Evolutionary conservation across 2,329 filamentous ascomycete genomes (phyloP), one percentile per base, ranked within the genome.

Genomic region (Myriosclerotinia scirpicola): DNA sequence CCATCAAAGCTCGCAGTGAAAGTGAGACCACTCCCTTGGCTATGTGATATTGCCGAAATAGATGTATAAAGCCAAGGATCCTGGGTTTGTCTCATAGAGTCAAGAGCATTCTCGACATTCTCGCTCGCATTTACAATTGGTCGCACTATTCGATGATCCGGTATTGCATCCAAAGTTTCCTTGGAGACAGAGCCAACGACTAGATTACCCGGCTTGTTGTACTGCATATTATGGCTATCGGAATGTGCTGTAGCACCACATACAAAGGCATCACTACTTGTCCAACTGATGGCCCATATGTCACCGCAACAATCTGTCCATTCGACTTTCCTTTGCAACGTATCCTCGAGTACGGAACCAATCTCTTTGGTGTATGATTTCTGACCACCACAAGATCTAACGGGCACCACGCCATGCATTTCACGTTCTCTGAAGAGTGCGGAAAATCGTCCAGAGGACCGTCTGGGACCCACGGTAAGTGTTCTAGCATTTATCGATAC

Each of bases 51-150:
- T 6, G 84, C 84, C 0, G 87, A 86, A 0, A 89, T 86, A 0
- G 87, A 88, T 0, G 85, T 83, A 71, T 87, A 89, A 0, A 89
- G 77, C 86, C 86, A 89, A 0, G 84, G 84, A 59, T 86, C 84
- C 68, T 88, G 85, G 50, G 81, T 85, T 68, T 81, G 79, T 2
- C 82, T 79, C 85, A 88, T 87, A 0, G 83, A 83, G 1, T 81
- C 77, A 3, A 81, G 80, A 0, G 85, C 79, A 70, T 87, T 88
- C 22, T 85, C 83, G 0, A 82, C 82, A 64, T 81, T 81, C 15
- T 81, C 76, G 58, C 54, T 64, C 20, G 54, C 17, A 7, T 58
- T 64, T 0, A 87, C 80, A 0, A 82, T 67, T 0, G 85, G 84
- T 1, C 87, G 81, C 0, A 80, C 76, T 22, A 88, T 83, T 0